Evolutionary conservation across 2,329 filamentous ascomycete genomes (phyloP), one percentile per base, ranked within the genome.

Genomic region (Cladophialophora chaetospira): DNA sequence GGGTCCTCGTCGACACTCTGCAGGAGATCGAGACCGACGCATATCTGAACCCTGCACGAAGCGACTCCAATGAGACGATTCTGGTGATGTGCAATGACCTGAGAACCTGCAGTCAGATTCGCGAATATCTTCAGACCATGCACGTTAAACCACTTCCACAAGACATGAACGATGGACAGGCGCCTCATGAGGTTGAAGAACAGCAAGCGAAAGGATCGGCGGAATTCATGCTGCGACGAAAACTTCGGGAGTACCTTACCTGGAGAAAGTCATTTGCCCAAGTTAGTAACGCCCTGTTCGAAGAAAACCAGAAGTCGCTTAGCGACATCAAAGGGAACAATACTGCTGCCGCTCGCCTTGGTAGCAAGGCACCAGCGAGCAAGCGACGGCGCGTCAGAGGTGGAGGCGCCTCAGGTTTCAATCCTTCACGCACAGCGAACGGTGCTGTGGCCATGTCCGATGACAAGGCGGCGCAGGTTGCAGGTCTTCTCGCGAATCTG

Each of bases 31-130:
- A 97, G 67, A 84, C 87, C 51, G 92, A 96, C 67, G 80, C 91
- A 13, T 94, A 95, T 70, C 87, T 95, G 67, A 92, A 95, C 61
- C 88, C 90, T 4, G 76, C 79, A 6, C 75, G 80, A n/a, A 91
- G 94, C 70, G 89, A 91, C 66, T 96, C 91, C 0, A 96, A 91
- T 68, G 89, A 89, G n/a, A 90, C 89, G 2, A 91, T 96, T 47
- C 77, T 99, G 29, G 90, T 99, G 70, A 97, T 99, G 94, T 97
- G 93, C 69, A 87, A 88, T 23, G 93, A 96, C 67, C 85, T 89
- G 55, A 85, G 86, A 54, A 96, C 91, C 6, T 96, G 90, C 68
- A 83, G 88, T 11, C 94, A 99, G 67, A 78, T 99, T 38, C 85
- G 91, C 62, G 93, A 97, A 70, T 97, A 93, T 69, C 76, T 99